phyloP scores from a whole-genome alignment of 2,329 filamentous ascomycete species.

The Exutisphaerella laricina region DNA sequence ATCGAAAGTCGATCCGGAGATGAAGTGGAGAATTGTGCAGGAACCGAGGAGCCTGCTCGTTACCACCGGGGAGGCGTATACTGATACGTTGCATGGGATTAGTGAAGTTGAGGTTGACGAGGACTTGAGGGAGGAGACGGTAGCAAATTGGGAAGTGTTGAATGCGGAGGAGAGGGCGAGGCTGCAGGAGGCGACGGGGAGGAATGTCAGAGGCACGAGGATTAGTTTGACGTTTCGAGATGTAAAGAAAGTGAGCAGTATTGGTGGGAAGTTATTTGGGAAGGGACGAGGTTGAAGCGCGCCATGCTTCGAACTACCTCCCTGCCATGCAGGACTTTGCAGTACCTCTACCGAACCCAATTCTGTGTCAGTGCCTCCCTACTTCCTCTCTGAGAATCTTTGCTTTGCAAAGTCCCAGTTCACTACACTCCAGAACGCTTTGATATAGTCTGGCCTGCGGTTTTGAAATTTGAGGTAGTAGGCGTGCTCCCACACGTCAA shows the following conservation, averaged over 20 bases:
- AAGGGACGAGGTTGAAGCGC: conserved; percentile 17
- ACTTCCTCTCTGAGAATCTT: conserved; percentile 19
- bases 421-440: conserved; percentile 72
- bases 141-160: conserved; percentile 65
- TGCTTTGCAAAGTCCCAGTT: conserved; percentile 57
- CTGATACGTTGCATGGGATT: conserved; percentile 69
- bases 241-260: conserved; percentile 72
- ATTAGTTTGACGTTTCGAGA: conserved; percentile 80
- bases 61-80: conserved; percentile 64
- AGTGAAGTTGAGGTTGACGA: conserved; percentile 59
- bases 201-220: conserved; percentile 54
- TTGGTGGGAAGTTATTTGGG: conserved; percentile 62
- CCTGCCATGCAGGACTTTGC: too few relatives aligned
- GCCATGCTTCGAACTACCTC: too few relatives aligned
- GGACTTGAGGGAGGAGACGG: conserved; percentile 53
- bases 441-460: conserved; percentile 66
- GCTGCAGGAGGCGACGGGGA: conserved; percentile 43
- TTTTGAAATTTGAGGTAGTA: conserved; percentile 84
- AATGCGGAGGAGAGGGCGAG: conserved; percentile 47
- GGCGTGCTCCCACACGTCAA: conserved; percentile 93
- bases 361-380: too few relatives aligned
- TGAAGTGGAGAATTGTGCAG: conserved; percentile 62
- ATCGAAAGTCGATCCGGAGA: conserved; percentile 39
- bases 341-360: too few relatives aligned
- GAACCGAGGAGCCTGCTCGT: conserved; percentile 76